A percentile compares a stretch with the other conserved stretches of the same genome.
phyloP scores from a whole-genome alignment of 257 asterid species.

The Penstemon eatonii region DNA sequence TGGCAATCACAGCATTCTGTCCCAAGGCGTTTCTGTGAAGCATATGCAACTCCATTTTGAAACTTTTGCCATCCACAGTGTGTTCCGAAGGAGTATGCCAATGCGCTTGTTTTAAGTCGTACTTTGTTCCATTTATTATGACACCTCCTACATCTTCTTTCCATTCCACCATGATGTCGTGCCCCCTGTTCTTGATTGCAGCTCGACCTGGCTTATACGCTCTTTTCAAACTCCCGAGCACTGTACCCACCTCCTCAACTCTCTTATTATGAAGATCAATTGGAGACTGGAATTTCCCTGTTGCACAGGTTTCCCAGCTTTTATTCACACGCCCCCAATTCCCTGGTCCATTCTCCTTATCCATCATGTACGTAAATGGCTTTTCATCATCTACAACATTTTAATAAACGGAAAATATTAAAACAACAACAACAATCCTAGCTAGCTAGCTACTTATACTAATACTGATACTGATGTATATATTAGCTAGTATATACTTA shows the following conservation, averaged over 20 bases:
- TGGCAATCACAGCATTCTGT: conserved; percentile 51
- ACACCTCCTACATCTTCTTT: conserved; percentile 61
- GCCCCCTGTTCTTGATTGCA: conserved; percentile 54
- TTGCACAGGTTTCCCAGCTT: conserved; percentile 48
- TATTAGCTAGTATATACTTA: neutral
- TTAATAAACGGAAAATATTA: neutral
- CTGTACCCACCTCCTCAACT: conserved; percentile 24
- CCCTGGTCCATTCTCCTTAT: conserved; percentile 47
- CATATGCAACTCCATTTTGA: conserved; percentile 64
- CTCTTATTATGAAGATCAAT: conserved; percentile 43
- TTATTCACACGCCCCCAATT: conserved; percentile 51
- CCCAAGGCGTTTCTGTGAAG: conserved; percentile 53
- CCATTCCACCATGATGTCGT: conserved; percentile 69
- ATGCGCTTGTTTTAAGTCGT: conserved; percentile 49
- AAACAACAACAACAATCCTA: no score
- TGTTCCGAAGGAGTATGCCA: conserved; percentile 94
- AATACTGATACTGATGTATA: no score
- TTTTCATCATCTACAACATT: conserved; percentile 43
- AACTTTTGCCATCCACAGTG: conserved; percentile 50
- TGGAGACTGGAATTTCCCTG: conserved; percentile 66
- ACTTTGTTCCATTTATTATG: conserved; percentile 41
- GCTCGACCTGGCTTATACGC: conserved; percentile 57
- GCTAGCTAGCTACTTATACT: no score
- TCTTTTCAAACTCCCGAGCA: conserved; percentile 33
- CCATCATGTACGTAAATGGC: conserved; percentile 35